Conservation (phyloP, 441 rosid species). For the Adansonia gregorii region DNA sequence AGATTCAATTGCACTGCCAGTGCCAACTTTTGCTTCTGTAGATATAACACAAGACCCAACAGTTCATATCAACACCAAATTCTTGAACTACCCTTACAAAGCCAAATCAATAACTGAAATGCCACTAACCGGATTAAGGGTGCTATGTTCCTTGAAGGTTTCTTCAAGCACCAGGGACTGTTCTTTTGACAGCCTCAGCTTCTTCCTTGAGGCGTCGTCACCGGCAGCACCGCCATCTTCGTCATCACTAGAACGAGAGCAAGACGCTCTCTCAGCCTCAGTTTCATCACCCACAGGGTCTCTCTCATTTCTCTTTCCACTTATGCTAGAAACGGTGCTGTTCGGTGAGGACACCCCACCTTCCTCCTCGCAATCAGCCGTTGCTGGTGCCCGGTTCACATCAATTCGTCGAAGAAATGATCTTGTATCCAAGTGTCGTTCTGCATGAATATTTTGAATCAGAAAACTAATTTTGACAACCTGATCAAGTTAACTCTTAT, state of each 20-base stretch:
- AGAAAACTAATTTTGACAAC: neutral
- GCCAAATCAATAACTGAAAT: conserved; percentile 31
- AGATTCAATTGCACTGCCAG: conserved; percentile 79
- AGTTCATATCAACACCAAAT: neutral
- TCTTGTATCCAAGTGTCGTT: conserved; percentile 49
- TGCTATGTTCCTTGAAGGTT: conserved; percentile 76
- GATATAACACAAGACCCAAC: neutral
- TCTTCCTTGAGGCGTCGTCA: conserved; percentile 76
- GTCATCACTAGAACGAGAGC: conserved; percentile 60
- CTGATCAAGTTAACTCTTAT: neutral
- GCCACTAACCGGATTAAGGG: conserved; percentile 88
- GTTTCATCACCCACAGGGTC: conserved; percentile 55
- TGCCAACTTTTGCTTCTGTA: conserved; percentile 79
- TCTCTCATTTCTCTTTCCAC: conserved; percentile 75
- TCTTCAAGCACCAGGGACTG: conserved; percentile 82
- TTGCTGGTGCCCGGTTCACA: conserved; percentile 59
- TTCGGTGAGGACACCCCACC: conserved; percentile 77
- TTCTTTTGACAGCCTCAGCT: conserved; percentile 77
- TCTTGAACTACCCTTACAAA: neutral
- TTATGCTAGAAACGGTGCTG: conserved; percentile 75
- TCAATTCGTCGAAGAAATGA: conserved; percentile 64
- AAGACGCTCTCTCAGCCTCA: conserved; percentile 69
- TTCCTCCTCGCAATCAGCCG: conserved; percentile 63
- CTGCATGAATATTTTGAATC: conserved; percentile 38
- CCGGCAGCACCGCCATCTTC: conserved; percentile 79